Evolutionary conservation across 768 basidiomycete species (phyloP), one percentile per base, ranked within the genome.

Genomic region (Xerocomellus intermedius): DNA sequence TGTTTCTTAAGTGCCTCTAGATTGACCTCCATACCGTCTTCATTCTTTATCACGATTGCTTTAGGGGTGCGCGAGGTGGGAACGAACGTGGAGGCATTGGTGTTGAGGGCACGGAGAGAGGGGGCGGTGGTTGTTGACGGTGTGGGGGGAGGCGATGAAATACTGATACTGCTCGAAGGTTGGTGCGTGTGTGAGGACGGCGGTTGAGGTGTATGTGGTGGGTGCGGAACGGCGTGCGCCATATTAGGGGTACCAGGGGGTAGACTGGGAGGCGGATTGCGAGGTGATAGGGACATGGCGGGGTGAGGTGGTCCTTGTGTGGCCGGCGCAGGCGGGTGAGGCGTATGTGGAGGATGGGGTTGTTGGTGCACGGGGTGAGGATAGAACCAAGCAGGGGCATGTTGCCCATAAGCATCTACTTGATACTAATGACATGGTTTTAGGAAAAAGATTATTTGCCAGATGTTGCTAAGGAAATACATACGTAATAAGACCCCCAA

Each of bases 171-270:
- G 49, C 74, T 76, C 8, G 86, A 75, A 24, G 74, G 71, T 32
- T 76, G 72, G 43, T 75, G 76, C 47, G 75, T 66, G 41, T 72
- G 74, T 17, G 67, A 61, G 61, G 77, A 70, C 37, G 79, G 73
- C 0, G 80, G 81, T 30, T 83, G 79, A 16, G 79, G 74, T 13
- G 76, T 73, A 61, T 82, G 80, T 8, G 64, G 60, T 6, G 75
- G 64, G 44, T 73, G 67, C 10, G 85, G 81, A 33, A 79, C 67
- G 17, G 87, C 80, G 53, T 86, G 87, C 3, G 82, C 51, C 52
- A 81, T 74, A 2, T 84, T 87, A n/a, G 89, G 87, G 2, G 89
- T 90, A 30, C 81, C 82, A 13, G 87, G 84, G 5, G 82, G 84
- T 17, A 87, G 63, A 46, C 63, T 73, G 13, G 74, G 75, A 46